These are phyloP conservation scores for Pachysandra terminalis DNA, from an alignment of 164 flowering plant genomes.

Conservation along the genomic window DNA sequence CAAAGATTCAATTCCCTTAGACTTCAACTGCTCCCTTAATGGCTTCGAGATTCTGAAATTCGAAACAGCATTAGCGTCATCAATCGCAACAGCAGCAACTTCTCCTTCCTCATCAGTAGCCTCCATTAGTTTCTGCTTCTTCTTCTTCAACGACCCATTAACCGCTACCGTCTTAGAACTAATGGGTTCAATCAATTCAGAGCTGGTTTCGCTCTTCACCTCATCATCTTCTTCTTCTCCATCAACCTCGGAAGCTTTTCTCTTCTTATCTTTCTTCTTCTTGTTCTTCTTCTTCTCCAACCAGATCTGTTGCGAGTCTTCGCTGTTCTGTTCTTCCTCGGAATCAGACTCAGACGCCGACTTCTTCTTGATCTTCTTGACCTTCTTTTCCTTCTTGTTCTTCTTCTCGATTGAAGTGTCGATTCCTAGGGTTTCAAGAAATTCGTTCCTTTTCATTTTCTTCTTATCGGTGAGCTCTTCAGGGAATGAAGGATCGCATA, in stretches of 20 bases:
- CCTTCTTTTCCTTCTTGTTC: constrained; percentile 20
- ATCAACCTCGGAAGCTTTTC: constrained; percentile 33
- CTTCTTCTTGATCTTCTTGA: constrained; percentile 13
- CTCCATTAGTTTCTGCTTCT: constrained; percentile 35
- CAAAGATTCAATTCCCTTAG: constrained; percentile 72
- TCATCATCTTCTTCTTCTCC: constrained; percentile 17
- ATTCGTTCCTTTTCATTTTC: constrained; percentile 26
- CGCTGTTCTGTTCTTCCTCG: neutral
- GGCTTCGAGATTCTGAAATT: constrained; percentile 66
- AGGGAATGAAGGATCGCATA: constrained; percentile 1
- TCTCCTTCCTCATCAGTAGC: constrained; percentile 22
- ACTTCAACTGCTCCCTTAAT: constrained; percentile 50
- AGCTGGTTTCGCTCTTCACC: constrained; percentile 43
- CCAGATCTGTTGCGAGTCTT: neutral
- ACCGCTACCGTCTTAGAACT: constrained; percentile 12
- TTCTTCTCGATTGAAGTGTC: constrained; percentile 18
- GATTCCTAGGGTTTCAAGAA: constrained; percentile 16
- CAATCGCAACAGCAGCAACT: constrained; percentile 20
- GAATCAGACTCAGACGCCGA: constrained; percentile 12
- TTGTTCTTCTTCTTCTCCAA: constrained; percentile 17
- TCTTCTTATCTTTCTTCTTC: constrained; percentile 38
- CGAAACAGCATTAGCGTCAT: constrained; percentile 56
- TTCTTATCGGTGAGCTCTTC: constrained; percentile 22
- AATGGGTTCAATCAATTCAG: constrained; percentile 47
- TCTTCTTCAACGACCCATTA: constrained; percentile 15